Evolutionary conservation across 257 asterid genomes (phyloP), one percentile per base, ranked within the genome.

Genomic region (Fraxinus americana): DNA sequence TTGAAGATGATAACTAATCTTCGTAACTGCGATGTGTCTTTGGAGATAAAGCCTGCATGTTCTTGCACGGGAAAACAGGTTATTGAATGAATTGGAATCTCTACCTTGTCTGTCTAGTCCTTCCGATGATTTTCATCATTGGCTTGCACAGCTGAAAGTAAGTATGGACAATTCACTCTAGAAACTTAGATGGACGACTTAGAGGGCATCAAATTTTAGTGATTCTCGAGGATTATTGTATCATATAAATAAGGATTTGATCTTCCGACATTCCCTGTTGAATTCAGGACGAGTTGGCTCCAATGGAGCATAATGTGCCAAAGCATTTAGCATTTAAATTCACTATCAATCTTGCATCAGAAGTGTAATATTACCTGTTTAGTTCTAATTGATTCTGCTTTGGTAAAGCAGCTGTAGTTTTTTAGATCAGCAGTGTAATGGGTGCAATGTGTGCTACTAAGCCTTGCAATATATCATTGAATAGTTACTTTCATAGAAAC

Each of bases 11-110:
- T 23, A 1, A n/a, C 21, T 43, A 70, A 67, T 70, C 23, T 59
- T 19, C 21, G 30, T 70, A 21, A 17, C 67, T 38, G 17, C 21
- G 11, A 61, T 23, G 9, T 30, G 17, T 72, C 45, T 67, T 5
- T 41, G n/a, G 76, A 63, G 72, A 77, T 21, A 38, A 77, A 25
- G 77, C 29, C 29, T 52, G 83, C 79, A 59, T 76, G 50, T 27
- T 59, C 30, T 59, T 59, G 67, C 10, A 1, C 10, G 63, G 63
- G 16, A 69, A 65, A 85, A 23, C 38, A 9, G 74, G 59, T 79
- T 54, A 48, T 65, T 30, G 59, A 67, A 27, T 43, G 14, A 50
- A 72, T 25, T 52, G 5, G 57, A 70, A 63, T 45, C 38, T 59
- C 61, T 72, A n/a, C 25, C 59, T 48, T 73, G 68, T 21, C 68